Percentiles rank a stretch among this genome's conserved stretches.
Evolutionary conservation across 768 basidiomycete genomes (phyloP).

Genomic region (Tricholoma bakamatsutake): DNA sequence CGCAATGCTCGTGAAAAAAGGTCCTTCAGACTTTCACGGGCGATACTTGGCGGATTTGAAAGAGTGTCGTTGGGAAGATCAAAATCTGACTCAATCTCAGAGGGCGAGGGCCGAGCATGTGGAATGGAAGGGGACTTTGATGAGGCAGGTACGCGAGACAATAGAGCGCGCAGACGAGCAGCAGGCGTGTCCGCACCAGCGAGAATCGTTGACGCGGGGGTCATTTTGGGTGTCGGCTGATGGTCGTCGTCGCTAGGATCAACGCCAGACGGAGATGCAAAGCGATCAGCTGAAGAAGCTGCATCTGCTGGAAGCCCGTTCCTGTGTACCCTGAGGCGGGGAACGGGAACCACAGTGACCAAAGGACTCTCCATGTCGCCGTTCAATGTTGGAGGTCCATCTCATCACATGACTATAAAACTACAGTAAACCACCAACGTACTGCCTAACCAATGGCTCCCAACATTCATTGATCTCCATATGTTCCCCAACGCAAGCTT

Average conservation of each 20-base stretch:
- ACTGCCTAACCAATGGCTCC: conserved; percentile 43
- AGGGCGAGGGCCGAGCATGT: conserved; percentile 27
- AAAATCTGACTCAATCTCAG: conserved; percentile 54
- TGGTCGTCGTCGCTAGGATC: conserved; percentile 29
- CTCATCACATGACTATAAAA: conserved; percentile 1
- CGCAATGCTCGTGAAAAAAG: conserved; percentile 63
- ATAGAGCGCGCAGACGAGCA: conserved; percentile 56
- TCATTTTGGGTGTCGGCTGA: conserved; percentile 33
- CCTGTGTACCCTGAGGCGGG: conserved; percentile 33
- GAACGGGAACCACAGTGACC: conserved; percentile 16
- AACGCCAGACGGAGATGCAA: conserved; percentile 22
- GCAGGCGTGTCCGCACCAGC: conserved; percentile 43
- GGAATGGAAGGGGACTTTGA: conserved; percentile 20
- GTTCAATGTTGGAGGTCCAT: background rate
- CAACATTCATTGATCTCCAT: conserved; percentile 69
- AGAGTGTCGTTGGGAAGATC: conserved; percentile 37
- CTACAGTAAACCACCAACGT: conserved; percentile 25
- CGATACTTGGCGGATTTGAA: conserved; percentile 37
- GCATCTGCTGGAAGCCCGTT: conserved; percentile 17
- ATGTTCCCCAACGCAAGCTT: conserved; percentile 66
- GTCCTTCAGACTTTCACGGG: conserved; percentile 54
- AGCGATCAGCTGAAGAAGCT: conserved; percentile 28
- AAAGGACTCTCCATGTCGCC: conserved; percentile 23
- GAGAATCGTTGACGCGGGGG: conserved; percentile 16
- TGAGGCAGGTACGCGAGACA: conserved; percentile 44